Percentiles rank a stretch among this genome's conserved stretches.
These are phyloP conservation scores for Bipolaris victoriae DNA, from an alignment of 2,329 filamentous ascomycete genomes.

Conservation along the genomic window DNA sequence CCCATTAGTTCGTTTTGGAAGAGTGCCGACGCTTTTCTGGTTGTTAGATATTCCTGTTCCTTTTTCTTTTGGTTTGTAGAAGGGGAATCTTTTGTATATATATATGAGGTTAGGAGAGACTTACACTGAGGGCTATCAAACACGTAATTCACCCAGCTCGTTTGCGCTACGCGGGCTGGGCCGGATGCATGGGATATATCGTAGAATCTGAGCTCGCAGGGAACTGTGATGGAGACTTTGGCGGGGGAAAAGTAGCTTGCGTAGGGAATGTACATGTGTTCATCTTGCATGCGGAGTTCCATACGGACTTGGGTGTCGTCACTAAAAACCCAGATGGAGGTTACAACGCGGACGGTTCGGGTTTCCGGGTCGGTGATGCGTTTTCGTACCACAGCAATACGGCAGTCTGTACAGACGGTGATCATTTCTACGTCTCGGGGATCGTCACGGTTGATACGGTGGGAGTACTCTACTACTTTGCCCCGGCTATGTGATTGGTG, in stretches of 20 bases:
- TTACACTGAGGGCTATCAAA: constrained; percentile 45
- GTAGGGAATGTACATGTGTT: constrained; percentile 53
- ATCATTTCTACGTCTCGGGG: constrained; percentile 51
- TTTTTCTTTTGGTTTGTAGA: too few relatives aligned
- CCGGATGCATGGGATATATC: constrained; percentile 44
- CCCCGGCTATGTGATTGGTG: constrained; percentile 40
- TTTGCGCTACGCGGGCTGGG: constrained; percentile 45
- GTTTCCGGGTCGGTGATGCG: constrained; percentile 47
- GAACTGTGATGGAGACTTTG: constrained; percentile 52
- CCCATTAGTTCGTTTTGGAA: constrained; percentile 58
- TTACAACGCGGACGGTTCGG: constrained; percentile 45
- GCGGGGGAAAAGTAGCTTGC: constrained; percentile 53
- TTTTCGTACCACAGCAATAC: constrained; percentile 54
- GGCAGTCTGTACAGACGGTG: constrained; percentile 46
- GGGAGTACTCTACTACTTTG: constrained; percentile 51
- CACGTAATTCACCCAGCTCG: constrained; percentile 55
- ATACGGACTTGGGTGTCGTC: constrained; percentile 52
- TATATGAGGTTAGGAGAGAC: background rate
- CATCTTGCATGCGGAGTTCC: constrained; percentile 53
- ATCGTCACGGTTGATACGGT: constrained; percentile 44
- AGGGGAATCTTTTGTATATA: too few relatives aligned
- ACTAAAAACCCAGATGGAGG: constrained; percentile 55
- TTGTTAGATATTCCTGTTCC: too few relatives aligned
- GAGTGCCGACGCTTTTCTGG: constrained; percentile 39
- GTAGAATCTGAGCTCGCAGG: constrained; percentile 51